Base-by-base conservation (phyloP, 495 filamentous ascomycete species). In the Aspergillus conjunctus region DNA sequence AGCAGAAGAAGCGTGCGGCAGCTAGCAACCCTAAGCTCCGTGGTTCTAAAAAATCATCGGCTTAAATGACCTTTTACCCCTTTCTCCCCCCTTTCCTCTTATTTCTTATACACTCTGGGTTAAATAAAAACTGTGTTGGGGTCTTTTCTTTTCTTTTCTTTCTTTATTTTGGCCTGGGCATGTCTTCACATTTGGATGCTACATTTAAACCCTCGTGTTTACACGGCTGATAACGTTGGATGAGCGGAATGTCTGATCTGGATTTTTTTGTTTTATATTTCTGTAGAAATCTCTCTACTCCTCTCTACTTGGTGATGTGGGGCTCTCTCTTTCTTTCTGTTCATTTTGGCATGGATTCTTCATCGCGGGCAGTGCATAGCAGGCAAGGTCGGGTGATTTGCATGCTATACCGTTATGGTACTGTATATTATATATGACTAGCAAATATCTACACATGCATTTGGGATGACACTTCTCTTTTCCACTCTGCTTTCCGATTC, bases 21-120 rank as follows among this genome's bases (percentile, higher is more conserved):
- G 79, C 85, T 32, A 75, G 77, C 62, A 92, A 92, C 72, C 90
- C 90, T 17, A 93, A 91, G 77, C 82, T 89, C 33, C 74, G 78
- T 26, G 76, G 76, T 45, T 76, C 75, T 49, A 80, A 80, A 75
- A 76, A 78, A 66, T 70, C 76, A n/a, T 71, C 69, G 2, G 58
- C 68, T 44, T 68, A 72, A 73, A 64, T 61, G 59, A 50, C 21
- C 22, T 31, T 37, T 43, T 22, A 7, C 41, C 51, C 45, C 57
- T 51, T 57, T 59, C 26, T 58, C 58, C 32, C 15, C 34, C 18
- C 33, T 31, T 51, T 51, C 43, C 43, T 34, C 49, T 62, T 66
- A 64, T 1, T 46, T 58, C 54, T 32, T 20, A 22, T 50, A 45
- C 30, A 26, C 46, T 45, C 53, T 53, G 49, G 48, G 43, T 56